Percentiles rank a stretch among this genome's conserved stretches.
Evolutionary conservation across 2,329 filamentous ascomycete genomes (phyloP).

Genomic region (Botrytis squamosa): DNA sequence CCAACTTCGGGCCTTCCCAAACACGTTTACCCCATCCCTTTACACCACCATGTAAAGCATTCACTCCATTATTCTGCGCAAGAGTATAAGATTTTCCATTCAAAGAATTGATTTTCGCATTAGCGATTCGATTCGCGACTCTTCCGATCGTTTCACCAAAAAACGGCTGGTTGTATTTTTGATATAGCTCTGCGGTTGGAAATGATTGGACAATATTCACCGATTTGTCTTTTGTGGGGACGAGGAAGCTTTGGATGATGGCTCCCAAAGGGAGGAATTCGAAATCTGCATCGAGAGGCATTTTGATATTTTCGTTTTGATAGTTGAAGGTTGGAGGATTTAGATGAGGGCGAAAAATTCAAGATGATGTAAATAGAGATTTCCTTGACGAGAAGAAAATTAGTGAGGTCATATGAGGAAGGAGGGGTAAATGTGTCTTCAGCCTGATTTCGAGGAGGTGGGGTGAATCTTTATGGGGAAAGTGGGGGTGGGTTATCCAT

Average conservation of each 20-base stretch:
- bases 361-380: neutral
- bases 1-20: slow-evolving; percentile 68
- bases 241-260: slow-evolving; percentile 76
- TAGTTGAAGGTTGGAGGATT: neutral
- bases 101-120: slow-evolving; percentile 67
- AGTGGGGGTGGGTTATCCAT: slow-evolving; percentile 1
- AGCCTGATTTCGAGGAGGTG: slow-evolving; percentile 14
- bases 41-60: slow-evolving; percentile 71
- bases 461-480: slow-evolving; percentile 11
- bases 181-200: slow-evolving; percentile 71
- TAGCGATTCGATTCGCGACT: slow-evolving; percentile 75
- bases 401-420: slow-evolving; percentile 10
- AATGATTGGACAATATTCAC: slow-evolving; percentile 86
- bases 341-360: neutral
- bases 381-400: neutral
- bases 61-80: slow-evolving; percentile 72
- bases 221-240: slow-evolving; percentile 50
- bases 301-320: neutral
- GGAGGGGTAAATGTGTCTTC: slow-evolving; percentile 15
- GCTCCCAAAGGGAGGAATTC: slow-evolving; percentile 73
- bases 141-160: slow-evolving; percentile 94
- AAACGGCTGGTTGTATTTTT: slow-evolving; percentile 70
- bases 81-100: slow-evolving; percentile 72
- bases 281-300: slow-evolving; percentile 40
- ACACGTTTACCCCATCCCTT: slow-evolving; percentile 79